Base-by-base conservation (phyloP, 2,329 filamentous ascomycete species). In the Chaetomiaceae sp. region DNA sequence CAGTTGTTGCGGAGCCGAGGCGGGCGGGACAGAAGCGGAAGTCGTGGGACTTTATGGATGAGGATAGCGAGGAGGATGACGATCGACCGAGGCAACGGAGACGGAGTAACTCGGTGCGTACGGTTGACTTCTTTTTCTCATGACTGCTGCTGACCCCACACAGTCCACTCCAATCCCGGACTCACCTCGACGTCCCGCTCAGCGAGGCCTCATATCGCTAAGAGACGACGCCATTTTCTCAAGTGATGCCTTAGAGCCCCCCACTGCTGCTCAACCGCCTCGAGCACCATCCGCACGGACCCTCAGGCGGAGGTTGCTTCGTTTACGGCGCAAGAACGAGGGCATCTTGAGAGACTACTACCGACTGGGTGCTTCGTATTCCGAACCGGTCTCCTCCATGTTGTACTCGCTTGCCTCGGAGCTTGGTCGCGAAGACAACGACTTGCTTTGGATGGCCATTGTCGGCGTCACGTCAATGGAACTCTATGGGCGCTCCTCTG, bases 401-500 rank as follows among this genome's bases (percentile, higher is more conserved):
- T 82, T 96, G 65, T 99, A 97, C 70, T 95, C 90, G 0, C 77
- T 99, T 13, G 94, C 92, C 1, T 96, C 91, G 1, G 94, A 97
- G 66, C 81, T 99, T 6, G 94, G 94, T 57, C 87, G 91, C 48
- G 94, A 97, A 75, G 92, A 97, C 69, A 99, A 97, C 64, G 91
- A 99, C 64, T 77, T 97, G 20, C 77, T 99, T 13, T 99, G 94
- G 94, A 79, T 96, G 54, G 85, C 90, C 5, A 96, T 97, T 64
- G 89, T 99, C 23, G 94, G 94, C 5, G 89, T 96, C 32, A 90
- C 88, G n/a, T 95, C 90, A 14, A 85, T 95, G 71, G 91, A 96
- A 67, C 79, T 96, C 1, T 95, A 94, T 60, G 91, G 91, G 14
- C 85, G 89, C 51, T 92, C 89, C 18, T 89, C 88, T 40, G 86